A percentile compares a stretch with the other conserved stretches of the same genome.
phyloP scores from a whole-genome alignment of 495 filamentous ascomycete species.

The Terfezia boudieri region DNA sequence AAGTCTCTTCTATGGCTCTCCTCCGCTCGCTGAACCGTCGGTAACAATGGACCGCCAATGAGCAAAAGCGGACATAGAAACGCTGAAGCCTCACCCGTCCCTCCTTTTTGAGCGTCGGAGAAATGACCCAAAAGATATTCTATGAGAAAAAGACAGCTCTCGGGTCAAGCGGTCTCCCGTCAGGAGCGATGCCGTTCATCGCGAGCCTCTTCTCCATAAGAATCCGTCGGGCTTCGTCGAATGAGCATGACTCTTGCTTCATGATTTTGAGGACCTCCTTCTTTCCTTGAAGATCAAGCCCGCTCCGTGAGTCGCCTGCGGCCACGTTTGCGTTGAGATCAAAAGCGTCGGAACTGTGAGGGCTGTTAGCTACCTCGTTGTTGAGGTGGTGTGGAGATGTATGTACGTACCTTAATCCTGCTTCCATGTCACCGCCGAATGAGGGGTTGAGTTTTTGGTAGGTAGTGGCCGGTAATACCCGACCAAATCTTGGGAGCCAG shows the following conservation, averaged over 20 bases:
- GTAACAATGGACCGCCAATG: no score
- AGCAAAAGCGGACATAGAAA: no score
- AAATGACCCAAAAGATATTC: background rate
- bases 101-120: no score
- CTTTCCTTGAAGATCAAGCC: slow-evolving; percentile 61
- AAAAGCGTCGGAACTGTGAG: slow-evolving; percentile 44
- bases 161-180: slow-evolving; percentile 42
- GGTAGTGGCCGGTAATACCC: slow-evolving; percentile 25
- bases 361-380: background rate
- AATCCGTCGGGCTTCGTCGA: slow-evolving; percentile 75
- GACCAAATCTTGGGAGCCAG: slow-evolving; percentile 46
- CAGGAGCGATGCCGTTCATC: slow-evolving; percentile 66
- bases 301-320: slow-evolving; percentile 48
- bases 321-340: slow-evolving; percentile 59
- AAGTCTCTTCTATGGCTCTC: no score
- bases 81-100: no score
- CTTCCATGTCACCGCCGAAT: slow-evolving; percentile 63
- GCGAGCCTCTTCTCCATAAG: slow-evolving; percentile 66
- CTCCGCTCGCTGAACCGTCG: no score
- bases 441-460: slow-evolving; percentile 45
- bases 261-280: slow-evolving; percentile 66
- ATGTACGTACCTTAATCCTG: slow-evolving; percentile 34
- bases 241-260: slow-evolving; percentile 49
- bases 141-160: slow-evolving; percentile 14
- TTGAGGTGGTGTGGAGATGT: background rate